Evolutionary conservation across 176 grass and related monocot species (phyloP).

Genomic region (Oryza punctata): DNA sequence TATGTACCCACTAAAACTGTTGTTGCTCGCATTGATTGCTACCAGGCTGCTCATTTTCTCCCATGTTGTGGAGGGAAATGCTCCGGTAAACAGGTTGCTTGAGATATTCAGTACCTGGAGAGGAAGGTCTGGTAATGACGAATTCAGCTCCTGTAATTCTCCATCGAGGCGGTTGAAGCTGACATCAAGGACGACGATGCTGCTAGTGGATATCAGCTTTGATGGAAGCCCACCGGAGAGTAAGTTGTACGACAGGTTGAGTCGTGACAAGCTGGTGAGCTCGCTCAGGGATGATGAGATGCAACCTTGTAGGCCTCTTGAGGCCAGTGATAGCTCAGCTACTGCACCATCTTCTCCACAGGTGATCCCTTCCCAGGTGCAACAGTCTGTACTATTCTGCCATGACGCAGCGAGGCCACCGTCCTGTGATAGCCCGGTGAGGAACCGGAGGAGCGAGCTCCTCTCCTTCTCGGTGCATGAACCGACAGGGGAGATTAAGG

Average conservation of each 20-base stretch:
- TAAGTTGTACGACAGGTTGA: constrained; percentile 35
- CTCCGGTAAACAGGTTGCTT: constrained; percentile 33
- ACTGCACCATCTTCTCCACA: not conserved
- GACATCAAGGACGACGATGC: constrained; percentile 1
- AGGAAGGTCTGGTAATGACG: not conserved
- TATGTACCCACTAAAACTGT: constrained; percentile 24
- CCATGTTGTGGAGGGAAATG: constrained; percentile 1
- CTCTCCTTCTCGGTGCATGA: constrained; percentile 18
- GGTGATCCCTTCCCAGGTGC: constrained; percentile 39
- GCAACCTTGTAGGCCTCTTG: constrained; percentile 6
- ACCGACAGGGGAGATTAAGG: not conserved
- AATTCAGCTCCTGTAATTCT: not conserved
- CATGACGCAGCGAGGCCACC: not conserved
- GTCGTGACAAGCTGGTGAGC: not conserved
- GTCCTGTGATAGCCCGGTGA: not conserved
- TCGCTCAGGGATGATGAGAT: constrained; percentile 23
- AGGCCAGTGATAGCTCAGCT: not conserved
- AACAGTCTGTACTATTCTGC: constrained; percentile 20
- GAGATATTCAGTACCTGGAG: constrained; percentile 26
- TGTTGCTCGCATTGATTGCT: constrained; percentile 32
- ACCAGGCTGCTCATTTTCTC: not conserved
- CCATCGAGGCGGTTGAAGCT: constrained; percentile 20
- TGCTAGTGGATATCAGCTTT: not conserved
- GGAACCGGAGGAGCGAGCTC: constrained; percentile 37
- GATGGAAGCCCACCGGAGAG: constrained; percentile 24